These are phyloP conservation scores for Podospora tetraspora DNA, from an alignment of 495 filamentous ascomycete species.

Conservation along the genomic window DNA sequence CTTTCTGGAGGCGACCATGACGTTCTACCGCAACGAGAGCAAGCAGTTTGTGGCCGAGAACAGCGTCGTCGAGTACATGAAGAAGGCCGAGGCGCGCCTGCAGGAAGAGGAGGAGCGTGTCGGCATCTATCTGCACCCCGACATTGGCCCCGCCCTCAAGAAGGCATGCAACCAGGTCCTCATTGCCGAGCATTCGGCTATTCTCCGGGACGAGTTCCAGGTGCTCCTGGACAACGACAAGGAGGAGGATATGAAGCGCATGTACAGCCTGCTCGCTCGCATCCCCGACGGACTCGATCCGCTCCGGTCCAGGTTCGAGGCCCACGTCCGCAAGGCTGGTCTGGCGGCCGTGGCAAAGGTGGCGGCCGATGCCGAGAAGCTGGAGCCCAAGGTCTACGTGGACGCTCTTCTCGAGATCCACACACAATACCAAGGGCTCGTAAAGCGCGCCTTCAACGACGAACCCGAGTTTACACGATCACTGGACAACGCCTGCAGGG, in stretches of 20 bases:
- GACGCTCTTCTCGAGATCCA: constrained; percentile 93
- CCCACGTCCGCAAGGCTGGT: constrained; percentile 86
- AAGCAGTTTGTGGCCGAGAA: constrained; percentile 94
- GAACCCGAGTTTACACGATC: constrained; percentile 97
- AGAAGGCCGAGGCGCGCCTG: constrained; percentile 92
- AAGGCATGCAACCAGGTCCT: constrained; percentile 84
- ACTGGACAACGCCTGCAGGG: constrained; percentile 92
- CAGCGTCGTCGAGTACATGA: constrained; percentile 99
- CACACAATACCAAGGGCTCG: constrained; percentile 83
- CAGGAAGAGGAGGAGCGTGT: constrained; percentile 94
- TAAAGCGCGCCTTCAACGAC: constrained; percentile 87
- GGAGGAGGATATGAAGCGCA: constrained; percentile 89
- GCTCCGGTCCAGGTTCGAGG: constrained; percentile 80
- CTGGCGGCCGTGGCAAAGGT: constrained; percentile 86
- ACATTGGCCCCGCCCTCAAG: constrained; percentile 78
- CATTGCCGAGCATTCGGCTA: constrained; percentile 75
- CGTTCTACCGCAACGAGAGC: constrained; percentile 88
- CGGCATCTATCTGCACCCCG: constrained; percentile 80
- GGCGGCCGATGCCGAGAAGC: constrained; percentile 76
- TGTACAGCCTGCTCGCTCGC: constrained; percentile 88
- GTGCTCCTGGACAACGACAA: constrained; percentile 90
- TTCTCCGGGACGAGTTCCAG: constrained; percentile 94
- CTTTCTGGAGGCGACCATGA: constrained; percentile 77
- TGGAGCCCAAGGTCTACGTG: constrained; percentile 95
- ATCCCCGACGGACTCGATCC: constrained; percentile 93